These are phyloP conservation scores for Mucuna pruriens DNA, from an alignment of 306 rosid genomes.

Conservation along the genomic window DNA sequence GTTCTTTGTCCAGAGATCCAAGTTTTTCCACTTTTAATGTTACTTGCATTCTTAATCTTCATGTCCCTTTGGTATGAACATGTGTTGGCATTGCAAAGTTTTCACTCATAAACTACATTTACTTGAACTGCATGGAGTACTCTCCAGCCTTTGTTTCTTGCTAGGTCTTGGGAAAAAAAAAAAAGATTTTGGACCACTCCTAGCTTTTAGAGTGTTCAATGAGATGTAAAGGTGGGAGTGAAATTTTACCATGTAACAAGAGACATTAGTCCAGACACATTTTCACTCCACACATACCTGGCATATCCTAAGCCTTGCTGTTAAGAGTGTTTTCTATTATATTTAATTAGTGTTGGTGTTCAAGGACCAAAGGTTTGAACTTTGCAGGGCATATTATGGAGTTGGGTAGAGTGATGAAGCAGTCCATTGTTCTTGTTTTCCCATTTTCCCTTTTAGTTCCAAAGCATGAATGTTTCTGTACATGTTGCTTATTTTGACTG, in stretches of 20 bases:
- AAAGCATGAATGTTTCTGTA: conserved; percentile 16
- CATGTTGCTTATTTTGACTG: not conserved
- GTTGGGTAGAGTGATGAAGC: not conserved
- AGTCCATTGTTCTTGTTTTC: not conserved
- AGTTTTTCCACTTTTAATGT: not conserved
- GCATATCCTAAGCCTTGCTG: not conserved
- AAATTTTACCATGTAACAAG: not conserved
- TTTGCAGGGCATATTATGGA: not conserved
- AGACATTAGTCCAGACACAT: not conserved
- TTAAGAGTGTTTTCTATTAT: conserved; percentile 7
- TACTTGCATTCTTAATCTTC: conserved; percentile 32
- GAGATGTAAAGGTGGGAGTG: conserved; percentile 1
- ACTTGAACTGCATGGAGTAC: conserved; percentile 29
- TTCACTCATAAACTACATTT: not conserved
- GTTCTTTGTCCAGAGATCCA: conserved; percentile 17
- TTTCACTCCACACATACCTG: not conserved
- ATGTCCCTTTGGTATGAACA: not conserved
- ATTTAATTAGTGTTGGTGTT: conserved; percentile 26
- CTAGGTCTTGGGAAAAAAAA: not conserved
- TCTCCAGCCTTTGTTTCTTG: not conserved
- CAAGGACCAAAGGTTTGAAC: not conserved
- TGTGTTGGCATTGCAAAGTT: conserved; percentile 20
- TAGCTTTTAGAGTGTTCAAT: conserved; percentile 3
- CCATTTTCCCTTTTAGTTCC: not conserved
- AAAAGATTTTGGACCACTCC: not conserved